Base-by-base conservation (phyloP, 176 grass and related monocot genomes). In the Guadua angustifolia region DNA sequence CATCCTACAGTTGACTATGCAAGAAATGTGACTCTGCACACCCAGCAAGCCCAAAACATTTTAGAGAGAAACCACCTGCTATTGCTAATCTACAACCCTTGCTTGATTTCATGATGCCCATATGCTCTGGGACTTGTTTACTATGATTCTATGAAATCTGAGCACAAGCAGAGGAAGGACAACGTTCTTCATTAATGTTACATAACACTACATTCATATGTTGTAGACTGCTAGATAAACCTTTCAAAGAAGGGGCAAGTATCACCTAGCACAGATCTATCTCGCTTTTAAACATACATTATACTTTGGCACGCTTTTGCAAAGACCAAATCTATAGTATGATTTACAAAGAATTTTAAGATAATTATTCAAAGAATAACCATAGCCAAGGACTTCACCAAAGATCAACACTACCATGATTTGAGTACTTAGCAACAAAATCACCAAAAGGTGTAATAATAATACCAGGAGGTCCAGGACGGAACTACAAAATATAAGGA, bases 71-170 rank as follows among this genome's bases (percentile, higher is more conserved):
- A 18, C 19, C 64, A 19, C n/a, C 3, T 58, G 35, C 36, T 49
- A 78, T 6, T 58, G 35, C 36, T 49, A 83, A 40, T 61, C 35
- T 18, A 53, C 43, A 83, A 69, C 40, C 12, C 15, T 45, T 68
- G 26, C 39, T 40, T 7, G 73, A 82, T 57, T 79, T 13, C 19
- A 79, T 71, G 57, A 74, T 26, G 42, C 9, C 6, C 58, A 84
- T 84, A 45, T 58, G 33, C 9, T 60, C 26, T 67, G 18, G 16
- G 6, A 68, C 15, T 39, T 80, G 0, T 80, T 77, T 51, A 74
- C 49, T 80, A 67, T 17, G 50, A 80, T 51, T 68, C 49, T 75
- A 67, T 17, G 50, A 80, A 84, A 80, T 74, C 59, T 29, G 5
- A 80, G 60, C 61, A 66, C 17, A 69, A 69, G 8, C 7, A 24